phyloP scores from a whole-genome alignment of 2,329 filamentous ascomycete genomes.

The Xylariales sp. region DNA sequence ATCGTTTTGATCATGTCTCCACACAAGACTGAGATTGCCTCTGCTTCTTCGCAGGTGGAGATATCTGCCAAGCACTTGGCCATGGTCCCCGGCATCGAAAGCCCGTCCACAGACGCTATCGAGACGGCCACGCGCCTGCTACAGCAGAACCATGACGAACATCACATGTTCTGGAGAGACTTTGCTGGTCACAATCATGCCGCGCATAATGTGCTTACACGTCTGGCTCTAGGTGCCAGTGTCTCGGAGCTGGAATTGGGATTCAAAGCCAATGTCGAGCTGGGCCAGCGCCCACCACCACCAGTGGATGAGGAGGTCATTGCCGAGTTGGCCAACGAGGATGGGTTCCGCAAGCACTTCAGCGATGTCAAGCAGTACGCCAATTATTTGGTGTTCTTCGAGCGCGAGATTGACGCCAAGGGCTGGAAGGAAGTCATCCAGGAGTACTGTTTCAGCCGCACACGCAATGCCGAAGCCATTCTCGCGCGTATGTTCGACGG shows the following conservation, averaged over 20 bases:
- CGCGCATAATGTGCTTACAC: constrained; percentile 24
- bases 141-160: constrained; percentile 25
- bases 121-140: constrained; percentile 20
- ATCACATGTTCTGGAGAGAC: constrained; percentile 27
- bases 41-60: no score
- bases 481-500: constrained; percentile 45
- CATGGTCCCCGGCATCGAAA: constrained; percentile 2
- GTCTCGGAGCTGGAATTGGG: constrained; percentile 19
- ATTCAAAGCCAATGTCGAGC: constrained; percentile 22
- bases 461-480: constrained; percentile 53
- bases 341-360: constrained; percentile 19
- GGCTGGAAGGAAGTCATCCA: constrained; percentile 52
- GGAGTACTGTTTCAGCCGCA: constrained; percentile 55
- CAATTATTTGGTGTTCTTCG: constrained; percentile 60
- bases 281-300: constrained; percentile 22
- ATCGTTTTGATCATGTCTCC: no score
- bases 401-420: constrained; percentile 52
- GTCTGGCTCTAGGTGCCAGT: constrained; percentile 23
- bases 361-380: constrained; percentile 36
- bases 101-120: constrained; percentile 8
- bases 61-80: background rate
- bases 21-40: no score
- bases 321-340: constrained; percentile 13
- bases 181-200: constrained; percentile 26
- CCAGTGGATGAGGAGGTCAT: constrained; percentile 15